Percentiles rank a stretch among this genome's conserved stretches.
Conservation (phyloP, 768 basidiomycete genomes). For the Mycena haematopus region DNA sequence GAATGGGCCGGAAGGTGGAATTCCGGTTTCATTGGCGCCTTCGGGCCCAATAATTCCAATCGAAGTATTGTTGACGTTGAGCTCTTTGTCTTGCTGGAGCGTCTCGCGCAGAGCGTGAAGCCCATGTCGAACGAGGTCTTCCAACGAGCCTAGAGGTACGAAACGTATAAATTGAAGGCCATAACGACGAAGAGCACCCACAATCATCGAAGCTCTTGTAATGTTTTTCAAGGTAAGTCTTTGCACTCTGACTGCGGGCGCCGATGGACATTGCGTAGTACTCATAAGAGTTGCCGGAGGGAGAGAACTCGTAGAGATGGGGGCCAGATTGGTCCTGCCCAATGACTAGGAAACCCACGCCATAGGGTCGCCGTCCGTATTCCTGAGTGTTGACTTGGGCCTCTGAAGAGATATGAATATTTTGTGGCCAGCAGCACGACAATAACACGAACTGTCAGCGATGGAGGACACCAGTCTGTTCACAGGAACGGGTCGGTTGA, state of each 20-base stretch:
- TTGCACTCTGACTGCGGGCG: constrained; percentile 96
- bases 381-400: constrained; percentile 99
- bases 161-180: not conserved
- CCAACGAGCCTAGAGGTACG: constrained; percentile 61
- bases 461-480: constrained; percentile 92
- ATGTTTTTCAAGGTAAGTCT: constrained; percentile 97
- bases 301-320: constrained; percentile 98
- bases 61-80: constrained; percentile 92
- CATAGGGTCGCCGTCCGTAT: constrained; percentile 96
- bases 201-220: constrained; percentile 87
- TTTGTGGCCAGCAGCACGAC: not conserved
- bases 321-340: constrained; percentile 97
- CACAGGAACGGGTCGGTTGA: constrained; percentile 94
- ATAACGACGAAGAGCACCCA: constrained; percentile 46
- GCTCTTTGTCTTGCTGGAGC: constrained; percentile 97
- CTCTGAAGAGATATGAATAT: constrained; percentile 55
- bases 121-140: constrained; percentile 91
- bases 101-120: constrained; percentile 95
- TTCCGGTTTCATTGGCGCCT: constrained; percentile 60
- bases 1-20: constrained; percentile 68
- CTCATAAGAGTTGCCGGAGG: constrained; percentile 96
- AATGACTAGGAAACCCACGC: constrained; percentile 97
- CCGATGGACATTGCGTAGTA: constrained; percentile 99
- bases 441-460: constrained; percentile 81
- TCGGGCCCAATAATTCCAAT: constrained; percentile 89